These are phyloP conservation scores for Xylariales sp. DNA, from an alignment of 2,329 filamentous ascomycete species.

Conservation along the genomic window DNA sequence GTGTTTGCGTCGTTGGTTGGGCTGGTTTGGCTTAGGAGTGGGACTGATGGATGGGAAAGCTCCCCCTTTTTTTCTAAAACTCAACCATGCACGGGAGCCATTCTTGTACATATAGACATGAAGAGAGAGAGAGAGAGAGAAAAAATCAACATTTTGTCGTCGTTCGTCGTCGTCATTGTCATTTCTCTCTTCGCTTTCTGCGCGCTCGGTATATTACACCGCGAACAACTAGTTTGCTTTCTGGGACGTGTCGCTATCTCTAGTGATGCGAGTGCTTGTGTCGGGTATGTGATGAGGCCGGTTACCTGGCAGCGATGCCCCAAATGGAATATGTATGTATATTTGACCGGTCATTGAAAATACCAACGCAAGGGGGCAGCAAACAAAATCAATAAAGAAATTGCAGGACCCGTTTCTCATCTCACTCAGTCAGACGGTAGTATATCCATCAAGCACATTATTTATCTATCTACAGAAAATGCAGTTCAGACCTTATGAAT, in stretches of 20 bases:
- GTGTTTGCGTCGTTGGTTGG: neutral
- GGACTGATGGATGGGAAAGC: neutral
- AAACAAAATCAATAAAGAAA: neutral
- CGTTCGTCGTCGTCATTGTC: neutral
- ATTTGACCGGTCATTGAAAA: neutral
- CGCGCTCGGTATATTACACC: no score
- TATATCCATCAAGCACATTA: no score
- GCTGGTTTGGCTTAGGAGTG: neutral
- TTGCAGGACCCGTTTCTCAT: no score
- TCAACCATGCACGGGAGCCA: constrained; percentile 5
- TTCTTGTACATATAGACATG: constrained; percentile 30
- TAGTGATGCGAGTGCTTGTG: neutral
- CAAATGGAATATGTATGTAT: neutral
- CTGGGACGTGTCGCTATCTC: no score
- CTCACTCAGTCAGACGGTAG: no score
- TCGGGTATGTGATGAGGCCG: neutral
- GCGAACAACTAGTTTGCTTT: neutral
- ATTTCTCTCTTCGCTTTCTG: neutral
- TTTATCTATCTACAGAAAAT: no score
- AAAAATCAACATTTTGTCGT: constrained; percentile 4
- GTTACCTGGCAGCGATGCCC: no score
- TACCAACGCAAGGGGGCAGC: neutral
- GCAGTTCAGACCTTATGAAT: no score
- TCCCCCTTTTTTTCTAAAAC: neutral
- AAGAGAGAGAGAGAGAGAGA: no score